Evolutionary conservation across 805 yeast species (phyloP), one percentile per base, ranked within the genome.

Genomic region (Vanderwaltozyma verrucispora): DNA sequence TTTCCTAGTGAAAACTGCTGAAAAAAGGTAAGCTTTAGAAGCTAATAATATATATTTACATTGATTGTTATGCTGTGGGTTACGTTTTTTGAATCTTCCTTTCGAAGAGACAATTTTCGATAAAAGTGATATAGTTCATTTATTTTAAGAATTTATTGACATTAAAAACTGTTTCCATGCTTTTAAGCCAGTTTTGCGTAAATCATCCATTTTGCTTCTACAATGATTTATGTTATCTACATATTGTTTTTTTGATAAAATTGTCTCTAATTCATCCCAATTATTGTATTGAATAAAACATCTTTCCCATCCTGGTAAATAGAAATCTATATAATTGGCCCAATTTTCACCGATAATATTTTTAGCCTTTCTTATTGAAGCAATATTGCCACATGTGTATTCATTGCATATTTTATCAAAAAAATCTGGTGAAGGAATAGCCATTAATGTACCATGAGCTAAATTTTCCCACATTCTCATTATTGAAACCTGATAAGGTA

Each of bases 401-500:
- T 33, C 40, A 12, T n/a, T 24, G 31, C 45, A 42, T 12, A 42
- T 36, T 3, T 29, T 13, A 11, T 28, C 36, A 9, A 36, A 39
- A 33, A 42, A 42, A 13, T 31, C 29, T 8, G 45, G 42, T 3
- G 45, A 28, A 8, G 45, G 45, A 21, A 42, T 32, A 5, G 29
- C 32, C 35, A 36, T 36, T 15, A 33, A 27, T 13, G 33, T 39
- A 20, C 45, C 45, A 18, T 42, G 26, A 2, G 40, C 37, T 10
- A 39, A 15, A 15, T 42, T 42, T 18, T 42, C 45, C 45, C 45
- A 42, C 45, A 42, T 42, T 15, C 39, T 42, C 45, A 42, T 42
- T 5, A 36, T 31, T 9, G 44, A 41, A 13, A 41, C 44, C 27
- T 41, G 44, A 26, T 41, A 36, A 5, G 45, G 45, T 33, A 42